phyloP scores from a whole-genome alignment of 176 grass and related monocot species.

The Aegilops longissima region DNA sequence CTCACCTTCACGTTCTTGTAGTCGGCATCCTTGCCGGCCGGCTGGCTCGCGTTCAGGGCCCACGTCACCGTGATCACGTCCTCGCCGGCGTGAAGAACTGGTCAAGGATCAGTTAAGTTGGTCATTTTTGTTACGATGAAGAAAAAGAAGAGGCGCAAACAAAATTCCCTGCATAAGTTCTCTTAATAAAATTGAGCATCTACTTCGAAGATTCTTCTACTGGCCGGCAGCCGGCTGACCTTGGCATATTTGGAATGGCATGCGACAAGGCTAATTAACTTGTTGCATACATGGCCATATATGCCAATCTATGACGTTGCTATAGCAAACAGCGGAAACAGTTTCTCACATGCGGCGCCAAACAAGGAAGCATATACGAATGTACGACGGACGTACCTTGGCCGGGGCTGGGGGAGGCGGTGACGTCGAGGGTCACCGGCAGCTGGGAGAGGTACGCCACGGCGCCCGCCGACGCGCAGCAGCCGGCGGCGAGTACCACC shows the following conservation, averaged over 20 bases:
- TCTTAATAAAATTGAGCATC: not conserved
- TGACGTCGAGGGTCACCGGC: slow-evolving; percentile 47
- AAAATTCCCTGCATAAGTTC: not conserved
- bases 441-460: slow-evolving; percentile 58
- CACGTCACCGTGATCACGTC: slow-evolving; percentile 63
- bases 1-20: slow-evolving; percentile 62
- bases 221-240: not conserved
- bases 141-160: not conserved
- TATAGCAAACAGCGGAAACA: not conserved
- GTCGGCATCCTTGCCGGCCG: not conserved
- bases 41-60: slow-evolving; percentile 35
- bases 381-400: slow-evolving; percentile 39
- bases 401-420: slow-evolving; percentile 32
- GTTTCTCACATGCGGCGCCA: not conserved
- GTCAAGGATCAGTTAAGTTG: not conserved
- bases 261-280: not conserved
- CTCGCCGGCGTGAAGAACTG: slow-evolving; percentile 66
- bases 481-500: slow-evolving; percentile 29
- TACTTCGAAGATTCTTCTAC: not conserved
- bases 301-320: not conserved
- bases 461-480: slow-evolving; percentile 17
- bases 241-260: not conserved
- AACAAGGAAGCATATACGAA: not conserved
- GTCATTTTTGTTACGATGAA: not conserved
- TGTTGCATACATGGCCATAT: not conserved